These are phyloP conservation scores for Afroboletus lepidellus DNA, from an alignment of 1,284 basidiomycete genomes.

Conservation along the genomic window DNA sequence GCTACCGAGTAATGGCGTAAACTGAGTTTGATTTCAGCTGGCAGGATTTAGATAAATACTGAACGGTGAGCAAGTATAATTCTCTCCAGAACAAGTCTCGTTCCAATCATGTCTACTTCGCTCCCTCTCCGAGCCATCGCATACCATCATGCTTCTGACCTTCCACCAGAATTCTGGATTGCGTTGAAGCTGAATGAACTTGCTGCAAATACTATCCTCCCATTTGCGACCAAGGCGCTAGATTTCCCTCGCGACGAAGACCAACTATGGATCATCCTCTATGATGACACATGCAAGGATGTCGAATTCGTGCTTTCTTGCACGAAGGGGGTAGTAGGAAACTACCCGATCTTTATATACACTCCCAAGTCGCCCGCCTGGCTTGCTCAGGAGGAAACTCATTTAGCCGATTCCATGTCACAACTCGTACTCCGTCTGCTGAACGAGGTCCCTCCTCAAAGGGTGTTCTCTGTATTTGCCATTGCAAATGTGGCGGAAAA, in stretches of 20 bases:
- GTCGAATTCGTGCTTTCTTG: slow-evolving; percentile 60
- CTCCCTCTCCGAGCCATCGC: neutral
- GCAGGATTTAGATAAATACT: too few species aligned
- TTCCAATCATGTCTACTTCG: slow-evolving; percentile 14
- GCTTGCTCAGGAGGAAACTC: slow-evolving; percentile 23
- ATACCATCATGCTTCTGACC: slow-evolving; percentile 13
- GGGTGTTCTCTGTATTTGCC: slow-evolving; percentile 70
- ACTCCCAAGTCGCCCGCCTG: slow-evolving; percentile 37
- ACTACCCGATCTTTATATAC: slow-evolving; percentile 59
- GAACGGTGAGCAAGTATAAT: too few species aligned
- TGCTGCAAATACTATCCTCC: slow-evolving; percentile 55
- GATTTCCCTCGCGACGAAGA: slow-evolving; percentile 13
- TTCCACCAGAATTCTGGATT: slow-evolving; percentile 40
- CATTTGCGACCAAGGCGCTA: slow-evolving; percentile 38
- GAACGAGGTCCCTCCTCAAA: slow-evolving; percentile 29
- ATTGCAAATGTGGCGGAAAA: slow-evolving; percentile 44
- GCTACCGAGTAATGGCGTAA: too few species aligned
- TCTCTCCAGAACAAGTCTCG: neutral
- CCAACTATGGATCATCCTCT: slow-evolving; percentile 53
- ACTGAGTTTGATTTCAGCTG: too few species aligned
- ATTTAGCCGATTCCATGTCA: slow-evolving; percentile 36
- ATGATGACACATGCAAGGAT: slow-evolving; percentile 20
- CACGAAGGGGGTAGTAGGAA: slow-evolving; percentile 50
- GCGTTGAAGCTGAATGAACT: slow-evolving; percentile 41
- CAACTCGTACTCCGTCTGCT: slow-evolving; percentile 37